Percentiles rank a stretch among this genome's conserved stretches.
phyloP scores from a whole-genome alignment of 805 yeast genomes.

The Hanseniaspora lindneri region DNA sequence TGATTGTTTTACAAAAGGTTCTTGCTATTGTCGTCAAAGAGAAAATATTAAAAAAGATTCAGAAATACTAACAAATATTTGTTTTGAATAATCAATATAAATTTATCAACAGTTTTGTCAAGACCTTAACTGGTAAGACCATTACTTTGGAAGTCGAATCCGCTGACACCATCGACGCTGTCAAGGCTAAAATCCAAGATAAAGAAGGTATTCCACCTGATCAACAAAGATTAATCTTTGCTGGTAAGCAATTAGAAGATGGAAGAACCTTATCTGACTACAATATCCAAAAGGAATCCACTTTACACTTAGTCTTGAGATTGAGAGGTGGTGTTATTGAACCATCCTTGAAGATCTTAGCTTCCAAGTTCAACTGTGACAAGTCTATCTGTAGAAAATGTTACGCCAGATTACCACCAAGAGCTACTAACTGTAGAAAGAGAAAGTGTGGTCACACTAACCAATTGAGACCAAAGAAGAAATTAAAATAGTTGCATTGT shows the following conservation, averaged over 20 bases:
- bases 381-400: slow-evolving; percentile 98
- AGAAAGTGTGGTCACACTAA: slow-evolving; percentile 99
- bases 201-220: slow-evolving; percentile 99
- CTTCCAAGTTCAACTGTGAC: slow-evolving; percentile 99
- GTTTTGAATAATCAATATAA: neutral
- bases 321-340: slow-evolving; percentile 99
- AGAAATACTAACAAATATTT: slow-evolving; percentile 21
- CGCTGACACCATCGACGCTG: slow-evolving; percentile 96
- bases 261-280: slow-evolving; percentile 98
- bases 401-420: slow-evolving; percentile 99
- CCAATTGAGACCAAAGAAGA: slow-evolving; percentile 99
- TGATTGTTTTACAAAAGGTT: no score
- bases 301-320: slow-evolving; percentile 90
- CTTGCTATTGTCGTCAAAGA: no score
- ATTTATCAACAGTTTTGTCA: slow-evolving; percentile 45
- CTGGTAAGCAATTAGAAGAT: slow-evolving; percentile 99
- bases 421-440: slow-evolving; percentile 99
- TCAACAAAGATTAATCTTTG: slow-evolving; percentile 98
- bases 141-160: slow-evolving; percentile 98
- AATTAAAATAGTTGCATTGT: slow-evolving; percentile 70
- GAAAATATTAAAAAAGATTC: no score
- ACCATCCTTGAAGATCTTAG: slow-evolving; percentile 97
- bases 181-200: slow-evolving; percentile 97
- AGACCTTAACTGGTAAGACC: slow-evolving; percentile 82
- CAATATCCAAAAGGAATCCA: slow-evolving; percentile 99